Evolutionary conservation across 345 rosid species (phyloP).

Genomic region (Leavenworthia alabamica): DNA sequence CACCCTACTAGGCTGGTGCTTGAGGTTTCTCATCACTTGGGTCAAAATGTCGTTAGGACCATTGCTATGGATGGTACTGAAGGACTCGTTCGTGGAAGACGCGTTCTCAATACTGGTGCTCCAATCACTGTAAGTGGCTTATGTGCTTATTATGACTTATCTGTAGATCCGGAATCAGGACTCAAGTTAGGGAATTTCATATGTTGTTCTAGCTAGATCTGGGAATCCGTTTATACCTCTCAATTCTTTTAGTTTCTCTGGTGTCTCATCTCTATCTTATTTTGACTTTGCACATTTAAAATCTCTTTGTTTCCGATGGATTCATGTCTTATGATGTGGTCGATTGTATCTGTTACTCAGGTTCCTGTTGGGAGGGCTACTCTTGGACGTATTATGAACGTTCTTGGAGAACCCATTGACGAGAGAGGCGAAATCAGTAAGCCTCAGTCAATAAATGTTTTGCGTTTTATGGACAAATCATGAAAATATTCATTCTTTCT

Average conservation of each 20-base stretch:
- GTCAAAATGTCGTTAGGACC: slow-evolving; percentile 75
- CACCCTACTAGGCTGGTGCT: slow-evolving; percentile 66
- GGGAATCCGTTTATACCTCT: neutral
- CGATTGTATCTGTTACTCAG: slow-evolving; percentile 10
- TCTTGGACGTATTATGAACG: slow-evolving; percentile 95
- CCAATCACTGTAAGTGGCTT: slow-evolving; percentile 68
- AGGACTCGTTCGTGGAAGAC: slow-evolving; percentile 80
- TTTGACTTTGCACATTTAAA: too few relatives aligned
- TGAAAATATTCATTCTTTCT: neutral
- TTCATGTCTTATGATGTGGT: neutral
- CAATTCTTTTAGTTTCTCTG: neutral
- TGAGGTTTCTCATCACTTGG: slow-evolving; percentile 97
- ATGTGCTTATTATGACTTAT: neutral
- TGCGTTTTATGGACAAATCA: neutral
- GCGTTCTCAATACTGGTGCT: slow-evolving; percentile 86
- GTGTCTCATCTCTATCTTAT: too few relatives aligned
- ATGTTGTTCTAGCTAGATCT: slow-evolving; percentile 7
- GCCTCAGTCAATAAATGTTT: neutral
- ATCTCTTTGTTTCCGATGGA: neutral
- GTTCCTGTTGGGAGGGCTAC: slow-evolving; percentile 97
- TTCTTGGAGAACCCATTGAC: slow-evolving; percentile 94
- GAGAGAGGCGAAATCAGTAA: slow-evolving; percentile 77
- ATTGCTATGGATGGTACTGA: slow-evolving; percentile 99
- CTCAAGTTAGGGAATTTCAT: too few relatives aligned
- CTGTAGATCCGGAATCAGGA: too few relatives aligned